A percentile compares a stretch with the other conserved stretches of the same genome.
Conservation (phyloP, 768 basidiomycete genomes). For the Thelephora aurantiotincta region DNA sequence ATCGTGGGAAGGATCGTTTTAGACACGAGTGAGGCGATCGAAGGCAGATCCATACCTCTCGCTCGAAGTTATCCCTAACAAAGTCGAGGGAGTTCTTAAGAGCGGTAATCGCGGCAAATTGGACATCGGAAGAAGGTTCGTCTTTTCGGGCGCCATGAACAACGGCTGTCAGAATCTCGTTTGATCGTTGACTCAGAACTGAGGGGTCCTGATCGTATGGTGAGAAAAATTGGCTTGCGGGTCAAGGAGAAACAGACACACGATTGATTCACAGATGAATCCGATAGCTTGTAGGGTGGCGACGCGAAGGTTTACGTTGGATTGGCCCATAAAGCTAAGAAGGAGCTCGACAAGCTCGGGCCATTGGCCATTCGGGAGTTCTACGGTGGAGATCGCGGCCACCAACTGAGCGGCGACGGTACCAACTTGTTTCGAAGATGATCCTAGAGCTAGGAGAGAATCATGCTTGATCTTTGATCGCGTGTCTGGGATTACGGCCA, state of each 20-base stretch:
- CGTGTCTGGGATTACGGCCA: constrained; percentile 50
- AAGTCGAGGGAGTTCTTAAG: constrained; percentile 94
- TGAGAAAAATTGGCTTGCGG: constrained; percentile 6
- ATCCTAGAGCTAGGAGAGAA: constrained; percentile 70
- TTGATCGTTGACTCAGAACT: constrained; percentile 75
- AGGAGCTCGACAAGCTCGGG: constrained; percentile 79
- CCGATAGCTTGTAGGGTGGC: constrained; percentile 92
- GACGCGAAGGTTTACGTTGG: constrained; percentile 64
- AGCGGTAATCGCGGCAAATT: constrained; percentile 84
- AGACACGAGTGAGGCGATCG: constrained; percentile 1
- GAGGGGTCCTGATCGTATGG: constrained; percentile 68
- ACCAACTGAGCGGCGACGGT: constrained; percentile 88
- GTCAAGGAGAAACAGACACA: constrained; percentile 29
- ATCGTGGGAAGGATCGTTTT: not conserved
- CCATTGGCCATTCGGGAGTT: constrained; percentile 84
- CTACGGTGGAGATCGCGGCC: constrained; percentile 86
- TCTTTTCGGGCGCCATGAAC: constrained; percentile 97
- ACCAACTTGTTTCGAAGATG: constrained; percentile 57
- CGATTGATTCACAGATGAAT: constrained; percentile 93
- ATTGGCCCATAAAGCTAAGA: constrained; percentile 69
- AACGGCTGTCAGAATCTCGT: constrained; percentile 96
- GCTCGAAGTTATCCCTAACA: constrained; percentile 93
- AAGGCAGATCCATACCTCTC: constrained; percentile 45
- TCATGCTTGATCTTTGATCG: constrained; percentile 81
- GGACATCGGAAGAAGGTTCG: constrained; percentile 82